These are phyloP conservation scores for Aspergillus sojae DNA, from an alignment of 2,329 filamentous ascomycete species.

Conservation along the genomic window DNA sequence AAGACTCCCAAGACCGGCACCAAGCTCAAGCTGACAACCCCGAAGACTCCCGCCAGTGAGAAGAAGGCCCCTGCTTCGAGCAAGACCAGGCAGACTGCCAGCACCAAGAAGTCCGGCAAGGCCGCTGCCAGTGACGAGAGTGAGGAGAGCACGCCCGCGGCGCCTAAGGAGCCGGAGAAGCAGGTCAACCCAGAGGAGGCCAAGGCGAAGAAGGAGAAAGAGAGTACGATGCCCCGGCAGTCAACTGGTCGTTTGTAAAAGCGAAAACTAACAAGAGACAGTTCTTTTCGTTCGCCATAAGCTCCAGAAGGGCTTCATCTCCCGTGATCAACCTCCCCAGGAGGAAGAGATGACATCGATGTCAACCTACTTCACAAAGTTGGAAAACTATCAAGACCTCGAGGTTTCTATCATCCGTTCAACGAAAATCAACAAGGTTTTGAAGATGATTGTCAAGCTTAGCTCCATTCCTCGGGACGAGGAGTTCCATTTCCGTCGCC, in stretches of 20 bases:
- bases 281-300: conserved; percentile 94
- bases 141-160: conserved; percentile 61
- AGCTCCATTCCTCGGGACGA: conserved; percentile 83
- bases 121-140: conserved; percentile 59
- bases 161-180: conserved; percentile 54
- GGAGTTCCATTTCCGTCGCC: conserved; percentile 84
- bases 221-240: conserved; percentile 41
- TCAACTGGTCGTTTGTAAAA: neutral
- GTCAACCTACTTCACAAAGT: conserved; percentile 60
- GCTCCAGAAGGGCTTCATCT: conserved; percentile 90
- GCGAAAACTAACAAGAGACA: conserved; percentile 30
- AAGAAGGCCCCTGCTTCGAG: conserved; percentile 54
- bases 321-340: conserved; percentile 80
- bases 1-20: conserved; percentile 65
- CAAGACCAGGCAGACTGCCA: conserved; percentile 58
- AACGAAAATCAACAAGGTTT: conserved; percentile 98
- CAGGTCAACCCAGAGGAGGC: conserved; percentile 58
- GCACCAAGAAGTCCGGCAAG: conserved; percentile 63
- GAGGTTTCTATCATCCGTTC: conserved; percentile 84
- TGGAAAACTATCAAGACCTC: conserved; percentile 78
- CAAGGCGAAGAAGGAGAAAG: conserved; percentile 61
- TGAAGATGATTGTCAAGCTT: conserved; percentile 91
- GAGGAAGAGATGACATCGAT: conserved; percentile 62
- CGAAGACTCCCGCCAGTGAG: conserved; percentile 60
- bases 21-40: conserved; percentile 55